Base-by-base conservation (phyloP, 2,329 filamentous ascomycete genomes). In the Camptophora hylomeconis region DNA sequence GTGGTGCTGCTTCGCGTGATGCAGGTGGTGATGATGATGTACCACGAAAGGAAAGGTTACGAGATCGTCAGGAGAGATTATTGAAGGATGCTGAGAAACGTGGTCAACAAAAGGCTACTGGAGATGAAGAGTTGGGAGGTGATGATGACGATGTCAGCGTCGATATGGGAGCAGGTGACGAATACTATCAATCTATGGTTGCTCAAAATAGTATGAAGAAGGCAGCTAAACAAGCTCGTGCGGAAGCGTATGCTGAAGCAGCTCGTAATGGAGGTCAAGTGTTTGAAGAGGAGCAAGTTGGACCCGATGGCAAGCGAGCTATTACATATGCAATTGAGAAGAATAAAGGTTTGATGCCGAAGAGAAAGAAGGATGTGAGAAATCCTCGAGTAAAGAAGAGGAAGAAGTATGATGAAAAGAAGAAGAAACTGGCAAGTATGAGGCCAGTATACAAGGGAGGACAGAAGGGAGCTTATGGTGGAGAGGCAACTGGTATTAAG, bases 341-440 rank as follows among this genome's bases (percentile, higher is more conserved):
- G 72, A 98, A 98, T 60, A 94, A 94, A 69, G 89, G 89, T 17
- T 61, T 98, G 39, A 76, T 82, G 35, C 83, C 86, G 25, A 78
- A 80, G 56, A 69, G 87, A 40, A 92, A 80, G 68, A 95, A 98
- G 73, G 86, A 92, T 45, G 79, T 84, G 34, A 68, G 87, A 39
- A 98, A 98, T 60, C 86, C 89, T 19, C 69, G 89, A 53, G 87
- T 95, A 41, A 98, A 95, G 78, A 95, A 94, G 78, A 75, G 83
- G 58, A 83, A 83, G 73, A 84, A 83, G 72, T 98, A 74, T 54
- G 84, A 92, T 51, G 79, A 84, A 56, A 94, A 92, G 69, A 80
- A 87, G 71, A 95, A 94, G 80, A 94, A 95, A 68, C 59, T 95
- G 50, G 74, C 72, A 47, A 87, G 79, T 51, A 81, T 86, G 63